Conservation (phyloP, 2,329 filamentous ascomycete species). For the Cercospora sesami region DNA sequence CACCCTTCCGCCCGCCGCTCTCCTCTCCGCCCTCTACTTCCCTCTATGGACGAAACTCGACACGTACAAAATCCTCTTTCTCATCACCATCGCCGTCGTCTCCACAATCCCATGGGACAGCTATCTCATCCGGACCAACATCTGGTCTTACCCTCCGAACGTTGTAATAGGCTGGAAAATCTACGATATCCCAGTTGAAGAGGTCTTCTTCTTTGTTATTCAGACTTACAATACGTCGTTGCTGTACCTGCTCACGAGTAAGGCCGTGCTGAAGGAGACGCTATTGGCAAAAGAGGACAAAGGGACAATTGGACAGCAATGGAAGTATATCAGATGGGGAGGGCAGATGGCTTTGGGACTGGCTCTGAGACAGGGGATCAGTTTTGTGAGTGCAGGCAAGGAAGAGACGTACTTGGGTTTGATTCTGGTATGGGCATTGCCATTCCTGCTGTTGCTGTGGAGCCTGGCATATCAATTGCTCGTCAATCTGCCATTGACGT, state of each 20-base stretch:
- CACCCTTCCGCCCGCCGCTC: conserved; percentile 63
- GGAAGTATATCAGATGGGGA: conserved; percentile 45
- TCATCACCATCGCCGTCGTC: conserved; percentile 63
- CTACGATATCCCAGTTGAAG: conserved; percentile 67
- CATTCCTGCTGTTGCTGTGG: conserved; percentile 66
- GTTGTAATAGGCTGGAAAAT: conserved; percentile 64
- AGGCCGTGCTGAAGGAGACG: conserved; percentile 58
- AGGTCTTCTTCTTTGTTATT: conserved; percentile 75
- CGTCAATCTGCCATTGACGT: conserved; percentile 58
- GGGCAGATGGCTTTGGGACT: conserved; percentile 55
- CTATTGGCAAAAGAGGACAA: conserved; percentile 51
- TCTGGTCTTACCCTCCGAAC: conserved; percentile 70
- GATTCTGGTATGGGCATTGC: conserved; percentile 68
- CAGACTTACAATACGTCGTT: conserved; percentile 73
- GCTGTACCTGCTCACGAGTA: conserved; percentile 67
- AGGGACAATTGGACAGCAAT: conserved; percentile 34
- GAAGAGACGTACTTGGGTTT: conserved; percentile 66
- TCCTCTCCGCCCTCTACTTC: conserved; percentile 59
- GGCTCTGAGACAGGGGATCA: conserved; percentile 48
- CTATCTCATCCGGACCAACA: conserved; percentile 65
- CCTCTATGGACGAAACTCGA: conserved; percentile 65
- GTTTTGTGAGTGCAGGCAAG: conserved; percentile 49
- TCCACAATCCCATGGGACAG: conserved; percentile 76
- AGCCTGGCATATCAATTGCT: conserved; percentile 64
- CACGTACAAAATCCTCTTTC: conserved; percentile 61